These are phyloP conservation scores for Macadamia tetraphylla DNA, from an alignment of 164 flowering plant genomes.

Conservation along the genomic window DNA sequence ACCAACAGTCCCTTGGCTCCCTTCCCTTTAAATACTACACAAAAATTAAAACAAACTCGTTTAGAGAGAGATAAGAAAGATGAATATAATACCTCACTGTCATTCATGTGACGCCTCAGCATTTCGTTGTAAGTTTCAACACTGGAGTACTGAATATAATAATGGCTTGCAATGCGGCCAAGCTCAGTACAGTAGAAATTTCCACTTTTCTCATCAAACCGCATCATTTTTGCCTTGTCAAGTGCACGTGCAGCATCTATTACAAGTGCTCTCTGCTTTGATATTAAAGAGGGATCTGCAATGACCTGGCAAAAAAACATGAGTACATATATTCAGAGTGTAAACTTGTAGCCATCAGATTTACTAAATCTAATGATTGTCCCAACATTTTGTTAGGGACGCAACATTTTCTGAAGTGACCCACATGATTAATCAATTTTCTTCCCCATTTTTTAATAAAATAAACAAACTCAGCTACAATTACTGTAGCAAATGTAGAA, in stretches of 20 bases:
- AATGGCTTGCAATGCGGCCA: slow-evolving; percentile 99
- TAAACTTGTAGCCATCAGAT: too few species aligned
- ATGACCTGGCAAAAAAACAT: slow-evolving; percentile 47
- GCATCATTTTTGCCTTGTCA: slow-evolving; percentile 99
- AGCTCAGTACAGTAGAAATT: slow-evolving; percentile 98
- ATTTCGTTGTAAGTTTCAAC: slow-evolving; percentile 98
- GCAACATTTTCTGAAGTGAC: too few species aligned
- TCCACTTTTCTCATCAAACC: slow-evolving; percentile 99
- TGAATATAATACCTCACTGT: slow-evolving; percentile 64
- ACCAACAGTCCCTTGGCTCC: too few species aligned
- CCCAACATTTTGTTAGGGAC: too few species aligned
- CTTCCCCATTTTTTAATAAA: too few species aligned
- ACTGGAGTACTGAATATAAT: slow-evolving; percentile 92
- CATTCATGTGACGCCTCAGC: slow-evolving; percentile 93
- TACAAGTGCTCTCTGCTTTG: slow-evolving; percentile 82
- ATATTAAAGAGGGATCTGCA: slow-evolving; percentile 84
- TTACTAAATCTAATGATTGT: too few species aligned
- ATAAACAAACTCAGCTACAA: too few species aligned
- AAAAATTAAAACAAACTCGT: background rate
- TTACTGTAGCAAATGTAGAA: too few species aligned
- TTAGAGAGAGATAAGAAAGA: background rate
- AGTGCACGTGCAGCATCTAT: slow-evolving; percentile 96
- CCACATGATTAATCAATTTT: too few species aligned
- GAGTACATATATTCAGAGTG: background rate
- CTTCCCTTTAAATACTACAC: background rate